A percentile compares a stretch with the other conserved stretches of the same genome.
phyloP scores from a whole-genome alignment of 371 early-diverging fungal species.

The Actinomucor elegans region DNA sequence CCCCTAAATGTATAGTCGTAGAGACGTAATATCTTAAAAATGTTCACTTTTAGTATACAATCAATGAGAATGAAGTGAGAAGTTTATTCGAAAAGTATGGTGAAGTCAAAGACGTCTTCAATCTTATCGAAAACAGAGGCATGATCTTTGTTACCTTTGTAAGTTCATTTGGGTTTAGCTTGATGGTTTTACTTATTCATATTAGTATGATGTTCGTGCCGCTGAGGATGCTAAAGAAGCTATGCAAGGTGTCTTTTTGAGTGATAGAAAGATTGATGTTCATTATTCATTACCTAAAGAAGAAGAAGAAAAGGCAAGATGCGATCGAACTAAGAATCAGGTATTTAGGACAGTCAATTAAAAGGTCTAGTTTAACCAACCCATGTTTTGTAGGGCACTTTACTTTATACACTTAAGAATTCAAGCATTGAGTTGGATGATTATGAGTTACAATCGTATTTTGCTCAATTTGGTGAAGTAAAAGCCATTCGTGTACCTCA shows the following conservation, averaged over 20 bases:
- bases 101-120: constrained; percentile 51
- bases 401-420: constrained; percentile 47
- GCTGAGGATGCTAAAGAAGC: constrained; percentile 47
- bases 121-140: constrained; percentile 49
- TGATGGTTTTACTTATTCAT: too few species aligned
- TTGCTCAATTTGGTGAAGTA: constrained; percentile 50
- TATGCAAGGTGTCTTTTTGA: constrained; percentile 39
- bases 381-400: constrained; percentile 40
- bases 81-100: constrained; percentile 46
- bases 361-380: background rate
- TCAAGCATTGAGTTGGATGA: constrained; percentile 36
- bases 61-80: constrained; percentile 37
- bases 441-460: constrained; percentile 37
- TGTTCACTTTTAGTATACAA: constrained; percentile 30
- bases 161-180: constrained; percentile 26
- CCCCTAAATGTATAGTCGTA: too few species aligned
- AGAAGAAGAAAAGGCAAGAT: constrained; percentile 44
- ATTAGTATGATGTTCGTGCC: constrained; percentile 53
- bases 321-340: constrained; percentile 58
- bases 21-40: background rate
- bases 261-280: constrained; percentile 52
- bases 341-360: constrained; percentile 7
- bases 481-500: constrained; percentile 45
- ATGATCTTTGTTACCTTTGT: constrained; percentile 59
- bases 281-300: constrained; percentile 62